Base-by-base conservation (phyloP, 2,329 filamentous ascomycete genomes). In the Ophiosphaerella herpotricha region DNA sequence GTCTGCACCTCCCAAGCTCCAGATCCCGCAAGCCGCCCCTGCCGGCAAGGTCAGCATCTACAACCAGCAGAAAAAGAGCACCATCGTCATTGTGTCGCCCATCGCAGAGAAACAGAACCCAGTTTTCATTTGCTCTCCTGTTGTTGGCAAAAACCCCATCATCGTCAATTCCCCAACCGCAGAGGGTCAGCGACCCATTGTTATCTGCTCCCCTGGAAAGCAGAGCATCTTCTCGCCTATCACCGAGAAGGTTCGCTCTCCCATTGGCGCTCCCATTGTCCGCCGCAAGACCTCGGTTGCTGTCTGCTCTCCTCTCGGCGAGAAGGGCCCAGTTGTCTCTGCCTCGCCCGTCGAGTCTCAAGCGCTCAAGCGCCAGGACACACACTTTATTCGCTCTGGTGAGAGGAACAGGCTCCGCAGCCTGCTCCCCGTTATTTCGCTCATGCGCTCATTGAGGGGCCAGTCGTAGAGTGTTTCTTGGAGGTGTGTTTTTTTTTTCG, bases 111-210 rank as follows among this genome's bases (percentile, higher is more conserved):
- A 55, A 51, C 54, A 57, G 50, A 50, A 43, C n/a, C 61, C 61
- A 1, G 58, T 64, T n/a, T 48, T 64, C 40, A 64, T 64, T 38
- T 61, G 57, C 48, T 63, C 61, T 14, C 58, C 61, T 4, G 54
- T 63, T 5, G 60, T 63, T 23, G 60, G 60, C 50, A 57, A 59
- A 52, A 63, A 60, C 44, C 57, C 41, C 8, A 54, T 60, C 6
- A 58, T 63, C 16, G 58, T 64, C 42, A 60, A 56, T 3, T 58
- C 56, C 11, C 53, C 61, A n/a, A 49, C 45, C 11, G 44, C 29
- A 14, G 50, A 59, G 13, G 55, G 54, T 8, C 48, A 55, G 14
- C 46, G 59, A 41, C 61, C 61, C 5, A 64, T 64, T 26, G 57
- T 64, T 34, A 56, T 64, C 26, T 60, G 58, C 45, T 63, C 60